phyloP scores from a whole-genome alignment of 345 rosid species.

The Eucalyptus melliodora region DNA sequence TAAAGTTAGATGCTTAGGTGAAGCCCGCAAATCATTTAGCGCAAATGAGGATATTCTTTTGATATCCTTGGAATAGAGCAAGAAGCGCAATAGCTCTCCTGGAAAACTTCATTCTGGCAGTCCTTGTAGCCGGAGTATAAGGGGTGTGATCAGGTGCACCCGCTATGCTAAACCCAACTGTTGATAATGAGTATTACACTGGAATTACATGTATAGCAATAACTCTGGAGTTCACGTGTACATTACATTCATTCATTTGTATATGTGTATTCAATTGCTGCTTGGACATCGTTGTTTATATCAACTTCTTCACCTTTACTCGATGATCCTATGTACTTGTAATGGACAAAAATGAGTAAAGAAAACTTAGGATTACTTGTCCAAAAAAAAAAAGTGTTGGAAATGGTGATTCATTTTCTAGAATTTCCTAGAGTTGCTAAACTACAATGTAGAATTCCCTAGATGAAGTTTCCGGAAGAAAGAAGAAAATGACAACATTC shows the following conservation, averaged over 20 bases:
- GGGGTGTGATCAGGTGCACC: background rate
- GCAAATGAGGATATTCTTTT: constrained; percentile 74
- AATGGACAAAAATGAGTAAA: background rate
- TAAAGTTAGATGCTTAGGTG: constrained; percentile 51
- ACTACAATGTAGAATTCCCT: too few species aligned
- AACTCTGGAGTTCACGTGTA: background rate
- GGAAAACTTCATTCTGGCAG: background rate
- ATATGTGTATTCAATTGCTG: background rate
- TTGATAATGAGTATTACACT: background rate
- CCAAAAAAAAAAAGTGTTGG: too few species aligned
- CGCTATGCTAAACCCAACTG: background rate
- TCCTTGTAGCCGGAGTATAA: background rate
- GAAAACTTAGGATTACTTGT: background rate
- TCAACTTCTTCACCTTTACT: background rate
- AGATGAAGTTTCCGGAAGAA: too few species aligned
- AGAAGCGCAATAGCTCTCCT: background rate
- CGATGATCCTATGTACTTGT: background rate
- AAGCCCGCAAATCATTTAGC: constrained; percentile 64
- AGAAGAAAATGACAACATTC: too few species aligned
- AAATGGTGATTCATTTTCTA: too few species aligned
- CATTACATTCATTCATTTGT: background rate
- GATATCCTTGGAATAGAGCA: constrained; percentile 21
- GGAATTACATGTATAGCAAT: background rate
- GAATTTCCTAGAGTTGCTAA: too few species aligned
- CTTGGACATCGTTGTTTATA: background rate